Evolutionary conservation across 2,329 filamentous ascomycete genomes (phyloP).

Genomic region (Geosmithia flava): DNA sequence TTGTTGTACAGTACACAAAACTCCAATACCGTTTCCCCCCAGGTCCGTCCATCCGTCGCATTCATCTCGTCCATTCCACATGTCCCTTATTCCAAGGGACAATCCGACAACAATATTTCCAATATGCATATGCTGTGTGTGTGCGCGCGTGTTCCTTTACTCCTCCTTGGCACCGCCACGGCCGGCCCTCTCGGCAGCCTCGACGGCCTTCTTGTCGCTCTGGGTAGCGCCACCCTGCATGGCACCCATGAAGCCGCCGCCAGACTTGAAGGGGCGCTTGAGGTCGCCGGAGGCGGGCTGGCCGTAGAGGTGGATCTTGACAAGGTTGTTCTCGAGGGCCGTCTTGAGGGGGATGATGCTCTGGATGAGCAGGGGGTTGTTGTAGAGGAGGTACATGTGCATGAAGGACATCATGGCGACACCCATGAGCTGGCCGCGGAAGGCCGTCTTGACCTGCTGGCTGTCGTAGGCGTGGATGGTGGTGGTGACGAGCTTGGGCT

Average conservation of each 20-base stretch:
- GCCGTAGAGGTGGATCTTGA: slow-evolving; percentile 91
- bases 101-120: neutral
- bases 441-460: slow-evolving; percentile 68
- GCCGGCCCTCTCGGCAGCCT: slow-evolving; percentile 65
- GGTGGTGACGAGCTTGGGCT: slow-evolving; percentile 91
- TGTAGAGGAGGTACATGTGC: slow-evolving; percentile 99
- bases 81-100: neutral
- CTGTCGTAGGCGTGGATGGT: slow-evolving; percentile 93
- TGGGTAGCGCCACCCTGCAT: slow-evolving; percentile 64
- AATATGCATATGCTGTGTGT: neutral
- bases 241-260: slow-evolving; percentile 69
- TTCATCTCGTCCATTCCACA: neutral
- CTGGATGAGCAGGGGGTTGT: slow-evolving; percentile 97
- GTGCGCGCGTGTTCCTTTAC: slow-evolving; percentile 23
- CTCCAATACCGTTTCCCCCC: neutral
- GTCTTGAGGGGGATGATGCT: slow-evolving; percentile 96
- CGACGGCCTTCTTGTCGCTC: slow-evolving; percentile 85
- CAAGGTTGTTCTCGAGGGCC: slow-evolving; percentile 85
- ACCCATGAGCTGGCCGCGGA: slow-evolving; percentile 90
- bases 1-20: neutral
- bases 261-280: slow-evolving; percentile 88
- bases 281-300: slow-evolving; percentile 80
- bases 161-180: slow-evolving; percentile 62
- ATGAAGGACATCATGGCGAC: slow-evolving; percentile 97
- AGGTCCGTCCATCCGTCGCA: neutral